phyloP scores from a whole-genome alignment of 129 eudicot species.

The Sambucus nigra region DNA sequence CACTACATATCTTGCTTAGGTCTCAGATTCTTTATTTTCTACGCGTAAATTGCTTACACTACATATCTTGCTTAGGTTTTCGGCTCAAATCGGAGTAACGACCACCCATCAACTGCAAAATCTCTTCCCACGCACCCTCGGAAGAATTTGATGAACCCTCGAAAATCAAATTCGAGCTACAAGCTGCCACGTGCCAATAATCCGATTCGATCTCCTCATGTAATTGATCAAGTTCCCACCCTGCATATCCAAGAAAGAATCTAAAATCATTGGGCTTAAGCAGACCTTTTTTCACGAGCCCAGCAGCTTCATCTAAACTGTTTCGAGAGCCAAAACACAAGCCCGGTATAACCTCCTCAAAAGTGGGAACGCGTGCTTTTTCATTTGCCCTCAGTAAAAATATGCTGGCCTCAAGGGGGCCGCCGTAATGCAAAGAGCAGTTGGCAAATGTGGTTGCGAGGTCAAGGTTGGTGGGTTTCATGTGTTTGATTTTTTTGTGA shows the following conservation, averaged over 20 bases:
- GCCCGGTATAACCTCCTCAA: conserved; percentile 68
- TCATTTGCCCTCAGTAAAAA: conserved; percentile 44
- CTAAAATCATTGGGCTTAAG: conserved; percentile 62
- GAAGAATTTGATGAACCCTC: conserved; percentile 31
- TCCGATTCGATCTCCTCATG: conserved; percentile 61
- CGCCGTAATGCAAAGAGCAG: conserved; percentile 83
- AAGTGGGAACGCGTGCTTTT: conserved; percentile 28
- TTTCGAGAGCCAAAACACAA: conserved; percentile 62
- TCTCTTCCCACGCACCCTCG: conserved; percentile 86
- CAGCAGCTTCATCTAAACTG: conserved; percentile 72
- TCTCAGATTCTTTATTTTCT: conserved; percentile 44
- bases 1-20: conserved; percentile 75
- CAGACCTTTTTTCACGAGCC: conserved; percentile 57
- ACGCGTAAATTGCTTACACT: conserved; percentile 16
- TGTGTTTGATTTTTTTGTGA: conserved; percentile 63
- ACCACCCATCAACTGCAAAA: conserved; percentile 92
- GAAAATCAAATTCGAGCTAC: conserved; percentile 58
- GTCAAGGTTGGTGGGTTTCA: conserved; percentile 68
- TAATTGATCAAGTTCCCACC: conserved; percentile 88
- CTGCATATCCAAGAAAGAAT: conserved; percentile 86
- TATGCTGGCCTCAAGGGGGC: conserved; percentile 86
- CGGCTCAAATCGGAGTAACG: conserved; percentile 95
- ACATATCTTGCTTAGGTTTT: conserved; percentile 80
- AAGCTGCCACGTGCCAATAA: conserved; percentile 87
- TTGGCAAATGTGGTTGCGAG: conserved; percentile 81